Evolutionary conservation across 2,329 filamentous ascomycete genomes (phyloP).

Genomic region (Chrysosporium keratinophilum): DNA sequence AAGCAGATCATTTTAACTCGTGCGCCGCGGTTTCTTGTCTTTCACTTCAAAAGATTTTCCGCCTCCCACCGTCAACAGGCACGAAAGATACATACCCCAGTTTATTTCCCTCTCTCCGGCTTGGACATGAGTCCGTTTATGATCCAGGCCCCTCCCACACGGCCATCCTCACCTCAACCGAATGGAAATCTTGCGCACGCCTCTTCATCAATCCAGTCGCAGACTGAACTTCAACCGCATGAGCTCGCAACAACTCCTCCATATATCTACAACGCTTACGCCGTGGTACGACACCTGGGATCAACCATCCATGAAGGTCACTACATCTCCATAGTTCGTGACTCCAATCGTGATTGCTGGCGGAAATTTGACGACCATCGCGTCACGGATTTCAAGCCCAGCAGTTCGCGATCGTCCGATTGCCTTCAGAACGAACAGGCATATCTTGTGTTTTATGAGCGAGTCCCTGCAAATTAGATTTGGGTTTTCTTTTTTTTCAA

Average conservation of each 20-base stretch:
- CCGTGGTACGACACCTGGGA: conserved; percentile 68
- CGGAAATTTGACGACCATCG: conserved; percentile 51
- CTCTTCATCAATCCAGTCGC: conserved; percentile 38
- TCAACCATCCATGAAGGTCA: conserved; percentile 60
- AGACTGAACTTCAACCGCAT: conserved; percentile 11
- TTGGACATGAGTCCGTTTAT: conserved; percentile 55
- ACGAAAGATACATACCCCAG: conserved; percentile 58
- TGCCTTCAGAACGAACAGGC: conserved; percentile 53
- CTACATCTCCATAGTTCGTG: conserved; percentile 62
- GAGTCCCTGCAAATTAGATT: conserved; percentile 33
- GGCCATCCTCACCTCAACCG: conserved; percentile 27
- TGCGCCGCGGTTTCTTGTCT: conserved; percentile 66
- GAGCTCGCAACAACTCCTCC: conserved; percentile 38
- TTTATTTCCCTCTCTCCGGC: conserved; percentile 66
- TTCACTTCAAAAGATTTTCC: conserved; percentile 64
- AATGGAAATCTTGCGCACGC: conserved; percentile 24
- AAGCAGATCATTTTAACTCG: conserved; percentile 66
- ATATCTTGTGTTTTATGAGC: conserved; percentile 56
- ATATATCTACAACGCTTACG: conserved; percentile 76
- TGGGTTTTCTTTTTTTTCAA: not conserved
- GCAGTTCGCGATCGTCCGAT: conserved; percentile 38
- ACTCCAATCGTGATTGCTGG: conserved; percentile 49
- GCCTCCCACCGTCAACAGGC: conserved; percentile 47
- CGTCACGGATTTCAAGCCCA: conserved; percentile 48
- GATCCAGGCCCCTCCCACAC: conserved; percentile 31